Evolutionary conservation across 2,329 filamentous ascomycete genomes (phyloP).

Genomic region (Claviceps sp.): DNA sequence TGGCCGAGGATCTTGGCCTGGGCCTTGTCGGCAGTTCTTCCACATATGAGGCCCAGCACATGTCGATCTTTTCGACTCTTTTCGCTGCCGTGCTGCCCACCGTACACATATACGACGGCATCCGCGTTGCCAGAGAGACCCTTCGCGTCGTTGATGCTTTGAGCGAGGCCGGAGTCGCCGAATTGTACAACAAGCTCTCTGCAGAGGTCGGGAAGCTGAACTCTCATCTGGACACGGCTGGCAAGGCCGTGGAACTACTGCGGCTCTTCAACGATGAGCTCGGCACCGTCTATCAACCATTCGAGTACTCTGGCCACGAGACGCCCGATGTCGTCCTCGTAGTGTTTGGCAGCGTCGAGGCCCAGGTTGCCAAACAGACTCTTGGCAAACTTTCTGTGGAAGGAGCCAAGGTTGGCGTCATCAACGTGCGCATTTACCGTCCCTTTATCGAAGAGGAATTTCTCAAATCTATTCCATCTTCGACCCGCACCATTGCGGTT

Average conservation of each 20-base stretch:
- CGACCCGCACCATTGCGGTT: conserved; percentile 64
- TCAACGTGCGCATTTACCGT: conserved; percentile 87
- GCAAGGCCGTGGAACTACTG: conserved; percentile 57
- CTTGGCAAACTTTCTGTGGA: conserved; percentile 57
- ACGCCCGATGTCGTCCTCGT: conserved; percentile 73
- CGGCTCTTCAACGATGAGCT: conserved; percentile 77
- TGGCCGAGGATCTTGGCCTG: conserved; percentile 82
- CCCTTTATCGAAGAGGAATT: conserved; percentile 95
- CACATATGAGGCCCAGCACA: conserved; percentile 87
- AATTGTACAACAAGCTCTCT: conserved; percentile 53
- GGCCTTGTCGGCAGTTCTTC: conserved; percentile 76
- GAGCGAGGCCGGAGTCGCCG: conserved; percentile 54
- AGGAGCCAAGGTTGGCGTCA: conserved; percentile 67
- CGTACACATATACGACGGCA: conserved; percentile 78
- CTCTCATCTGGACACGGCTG: conserved; percentile 59
- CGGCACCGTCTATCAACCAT: conserved; percentile 82
- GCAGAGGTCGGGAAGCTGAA: conserved; percentile 47
- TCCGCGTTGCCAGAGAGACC: conserved; percentile 70
- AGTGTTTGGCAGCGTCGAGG: conserved; percentile 84
- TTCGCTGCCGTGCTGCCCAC: conserved; percentile 68
- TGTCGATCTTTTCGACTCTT: conserved; percentile 77
- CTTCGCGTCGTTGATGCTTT: conserved; percentile 72
- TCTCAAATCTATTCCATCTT: conserved; percentile 64
- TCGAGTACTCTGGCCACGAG: conserved; percentile 84
- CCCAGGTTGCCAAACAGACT: conserved; percentile 73